Evolutionary conservation across 2,329 filamentous ascomycete genomes (phyloP).

Genomic region (Ophiobolus disseminans): DNA sequence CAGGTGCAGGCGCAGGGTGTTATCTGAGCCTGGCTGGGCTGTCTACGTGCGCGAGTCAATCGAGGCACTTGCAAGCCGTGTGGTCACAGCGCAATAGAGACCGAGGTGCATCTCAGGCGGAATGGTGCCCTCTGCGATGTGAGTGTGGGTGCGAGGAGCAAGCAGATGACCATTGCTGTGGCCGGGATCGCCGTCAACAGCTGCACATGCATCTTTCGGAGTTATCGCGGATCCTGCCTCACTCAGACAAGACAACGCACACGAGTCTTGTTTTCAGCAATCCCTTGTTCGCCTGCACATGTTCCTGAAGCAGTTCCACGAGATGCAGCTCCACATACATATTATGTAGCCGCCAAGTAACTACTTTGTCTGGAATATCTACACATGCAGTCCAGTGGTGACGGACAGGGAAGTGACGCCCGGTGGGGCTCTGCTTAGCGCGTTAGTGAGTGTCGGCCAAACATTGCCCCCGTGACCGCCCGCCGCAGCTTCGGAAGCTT

Average conservation of each 20-base stretch:
- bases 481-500: constrained; percentile 23
- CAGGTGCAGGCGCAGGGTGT: constrained; percentile 3
- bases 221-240: constrained; percentile 16
- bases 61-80: constrained; percentile 20
- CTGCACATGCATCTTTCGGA: constrained; percentile 10
- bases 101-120: constrained; percentile 14
- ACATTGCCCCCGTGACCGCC: constrained; percentile 18
- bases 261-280: not conserved
- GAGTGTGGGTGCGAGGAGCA: constrained; percentile 17
- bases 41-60: constrained; percentile 24
- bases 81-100: constrained; percentile 8
- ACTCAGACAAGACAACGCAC: constrained; percentile 10
- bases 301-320: too few species aligned
- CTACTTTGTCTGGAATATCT: constrained; percentile 3
- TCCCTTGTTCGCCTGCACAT: too few species aligned
- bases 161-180: constrained; percentile 32
- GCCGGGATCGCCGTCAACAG: constrained; percentile 16
- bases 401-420: constrained; percentile 2
- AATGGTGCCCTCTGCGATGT: constrained; percentile 22
- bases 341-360: not conserved
- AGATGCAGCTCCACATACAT: too few species aligned
- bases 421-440: constrained; percentile 2
- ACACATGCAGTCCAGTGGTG: not conserved
- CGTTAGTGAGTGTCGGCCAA: constrained; percentile 12
- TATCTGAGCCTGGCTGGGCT: not conserved